phyloP scores from a whole-genome alignment of 176 grass and related monocot species.

The Aegilops sharonensis region DNA sequence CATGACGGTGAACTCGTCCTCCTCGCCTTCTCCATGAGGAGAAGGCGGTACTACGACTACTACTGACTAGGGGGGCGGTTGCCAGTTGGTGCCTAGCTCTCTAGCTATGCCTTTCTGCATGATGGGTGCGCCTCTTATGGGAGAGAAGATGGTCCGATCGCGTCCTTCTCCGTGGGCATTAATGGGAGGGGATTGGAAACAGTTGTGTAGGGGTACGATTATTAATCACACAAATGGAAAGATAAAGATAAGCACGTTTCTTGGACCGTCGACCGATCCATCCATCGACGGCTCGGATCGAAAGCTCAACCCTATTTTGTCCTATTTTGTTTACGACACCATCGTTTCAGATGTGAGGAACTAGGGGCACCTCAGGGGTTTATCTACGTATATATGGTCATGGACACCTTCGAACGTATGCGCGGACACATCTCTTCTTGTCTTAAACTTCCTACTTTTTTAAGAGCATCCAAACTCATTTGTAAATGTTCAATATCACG shows the following conservation, averaged over 20 bases:
- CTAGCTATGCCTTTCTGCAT: background rate
- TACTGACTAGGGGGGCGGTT: constrained; percentile 21
- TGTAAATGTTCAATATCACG: too few species aligned
- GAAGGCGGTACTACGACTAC: constrained; percentile 27
- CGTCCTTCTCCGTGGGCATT: background rate
- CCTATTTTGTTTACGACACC: too few species aligned
- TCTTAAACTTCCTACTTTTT: too few species aligned
- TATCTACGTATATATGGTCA: too few species aligned
- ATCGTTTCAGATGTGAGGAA: too few species aligned
- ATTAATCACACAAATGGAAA: background rate
- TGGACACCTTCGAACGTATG: too few species aligned
- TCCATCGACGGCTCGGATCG: background rate
- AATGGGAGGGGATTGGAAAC: background rate
- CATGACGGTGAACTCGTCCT: background rate
- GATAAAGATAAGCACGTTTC: background rate
- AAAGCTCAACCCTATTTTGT: too few species aligned
- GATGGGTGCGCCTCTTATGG: constrained; percentile 36
- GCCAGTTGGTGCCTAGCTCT: background rate
- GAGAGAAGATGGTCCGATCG: background rate
- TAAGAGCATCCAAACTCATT: too few species aligned
- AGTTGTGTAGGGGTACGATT: background rate
- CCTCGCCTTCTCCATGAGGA: background rate
- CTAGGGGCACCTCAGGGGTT: too few species aligned
- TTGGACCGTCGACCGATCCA: background rate
- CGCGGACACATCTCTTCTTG: too few species aligned